phyloP scores from a whole-genome alignment of 1,139 yeast species.

The Candida dubliniensis region DNA sequence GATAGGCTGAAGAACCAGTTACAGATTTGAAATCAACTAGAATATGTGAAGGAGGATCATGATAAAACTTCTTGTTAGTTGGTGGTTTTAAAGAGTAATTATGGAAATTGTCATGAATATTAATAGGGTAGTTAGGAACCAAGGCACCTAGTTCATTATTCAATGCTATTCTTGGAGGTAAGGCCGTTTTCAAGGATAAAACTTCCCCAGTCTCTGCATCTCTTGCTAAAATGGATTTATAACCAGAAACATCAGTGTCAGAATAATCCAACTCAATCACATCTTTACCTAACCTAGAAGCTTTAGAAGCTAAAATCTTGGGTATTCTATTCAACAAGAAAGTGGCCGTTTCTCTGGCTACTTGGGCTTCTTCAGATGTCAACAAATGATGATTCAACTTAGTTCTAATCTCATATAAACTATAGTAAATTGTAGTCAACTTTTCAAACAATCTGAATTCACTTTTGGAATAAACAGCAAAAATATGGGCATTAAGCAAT shows the following conservation, averaged over 20 bases:
- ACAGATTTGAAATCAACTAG: constrained; percentile 79
- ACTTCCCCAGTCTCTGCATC: constrained; percentile 63
- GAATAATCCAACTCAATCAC: constrained; percentile 44
- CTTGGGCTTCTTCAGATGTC: constrained; percentile 57
- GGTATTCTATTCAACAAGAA: constrained; percentile 64
- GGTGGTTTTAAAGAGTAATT: constrained; percentile 44
- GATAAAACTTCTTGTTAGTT: constrained; percentile 45
- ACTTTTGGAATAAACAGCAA: constrained; percentile 68
- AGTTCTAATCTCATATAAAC: constrained; percentile 64
- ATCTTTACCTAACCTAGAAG: constrained; percentile 40
- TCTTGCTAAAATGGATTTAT: constrained; percentile 69
- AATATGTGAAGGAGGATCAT: constrained; percentile 69
- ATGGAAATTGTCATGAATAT: constrained; percentile 33
- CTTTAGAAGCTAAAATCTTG: constrained; percentile 57
- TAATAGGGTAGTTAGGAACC: constrained; percentile 69
- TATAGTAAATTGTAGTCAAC: constrained; percentile 52
- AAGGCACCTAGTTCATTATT: constrained; percentile 72
- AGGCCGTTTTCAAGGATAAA: constrained; percentile 39
- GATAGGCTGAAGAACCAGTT: constrained; percentile 57
- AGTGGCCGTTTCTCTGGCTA: constrained; percentile 60
- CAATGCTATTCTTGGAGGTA: constrained; percentile 64
- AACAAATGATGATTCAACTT: constrained; percentile 56
- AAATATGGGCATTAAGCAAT: constrained; percentile 61
- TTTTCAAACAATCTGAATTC: constrained; percentile 62
- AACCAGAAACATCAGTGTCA: constrained; percentile 69